Conservation (phyloP, 306 rosid genomes). For the Citrullus colocynthis region DNA sequence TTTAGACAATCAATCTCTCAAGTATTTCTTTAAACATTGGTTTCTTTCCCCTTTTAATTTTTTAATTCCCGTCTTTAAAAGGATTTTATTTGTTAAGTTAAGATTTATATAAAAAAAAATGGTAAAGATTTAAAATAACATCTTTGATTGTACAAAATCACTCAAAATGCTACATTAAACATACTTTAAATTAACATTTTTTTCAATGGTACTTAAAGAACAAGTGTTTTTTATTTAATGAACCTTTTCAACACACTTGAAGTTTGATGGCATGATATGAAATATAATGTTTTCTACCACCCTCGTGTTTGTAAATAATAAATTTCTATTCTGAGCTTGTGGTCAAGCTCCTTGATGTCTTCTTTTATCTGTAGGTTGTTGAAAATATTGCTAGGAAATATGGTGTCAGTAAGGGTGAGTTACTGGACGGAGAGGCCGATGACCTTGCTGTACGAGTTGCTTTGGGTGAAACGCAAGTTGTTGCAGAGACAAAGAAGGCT, state of each 20-base stretch:
- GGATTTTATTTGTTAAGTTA: neutral
- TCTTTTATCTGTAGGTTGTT: slow-evolving; percentile 37
- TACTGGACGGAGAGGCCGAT: slow-evolving; percentile 69
- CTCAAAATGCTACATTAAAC: neutral
- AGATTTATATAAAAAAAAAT: neutral
- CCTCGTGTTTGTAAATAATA: neutral
- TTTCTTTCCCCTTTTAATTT: no score
- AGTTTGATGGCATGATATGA: neutral
- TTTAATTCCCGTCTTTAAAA: neutral
- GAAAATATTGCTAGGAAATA: slow-evolving; percentile 71
- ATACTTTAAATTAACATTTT: neutral
- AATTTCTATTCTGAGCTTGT: neutral
- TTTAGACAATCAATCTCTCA: neutral
- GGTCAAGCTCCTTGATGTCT: neutral
- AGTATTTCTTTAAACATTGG: neutral
- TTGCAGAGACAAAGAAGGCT: slow-evolving; percentile 73
- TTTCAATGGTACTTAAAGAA: neutral
- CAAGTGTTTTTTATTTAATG: neutral
- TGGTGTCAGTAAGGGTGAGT: slow-evolving; percentile 74
- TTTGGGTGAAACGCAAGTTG: slow-evolving; percentile 82
- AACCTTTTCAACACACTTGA: neutral
- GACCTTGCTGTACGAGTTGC: slow-evolving; percentile 84
- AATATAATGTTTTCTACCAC: neutral
- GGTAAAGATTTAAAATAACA: no score
- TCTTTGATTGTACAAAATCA: neutral